Conservation (phyloP, 192 early-diverging fungal species). For the Pilaira anomala region DNA sequence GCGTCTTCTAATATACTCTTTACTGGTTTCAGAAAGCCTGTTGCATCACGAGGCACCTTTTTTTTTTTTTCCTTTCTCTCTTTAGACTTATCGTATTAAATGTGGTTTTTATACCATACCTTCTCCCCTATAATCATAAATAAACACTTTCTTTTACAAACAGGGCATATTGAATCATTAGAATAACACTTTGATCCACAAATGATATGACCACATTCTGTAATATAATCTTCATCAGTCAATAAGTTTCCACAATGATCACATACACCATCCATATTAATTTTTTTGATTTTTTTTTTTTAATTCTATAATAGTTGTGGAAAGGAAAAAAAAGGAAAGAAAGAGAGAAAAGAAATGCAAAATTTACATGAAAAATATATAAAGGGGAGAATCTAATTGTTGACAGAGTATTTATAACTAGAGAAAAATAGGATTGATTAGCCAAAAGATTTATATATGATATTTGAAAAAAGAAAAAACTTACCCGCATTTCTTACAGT, state of each 20-base stretch:
- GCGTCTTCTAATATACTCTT: slow-evolving; percentile 12
- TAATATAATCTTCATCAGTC: slow-evolving; percentile 12
- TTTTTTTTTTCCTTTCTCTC: too few species aligned
- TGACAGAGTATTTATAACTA: slow-evolving; percentile 25
- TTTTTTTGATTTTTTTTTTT: neutral
- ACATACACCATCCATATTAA: slow-evolving; percentile 5
- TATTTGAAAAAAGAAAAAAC: slow-evolving; percentile 19
- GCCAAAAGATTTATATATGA: neutral
- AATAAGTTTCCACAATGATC: slow-evolving; percentile 1
- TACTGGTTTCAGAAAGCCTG: neutral
- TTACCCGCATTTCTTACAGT: slow-evolving; percentile 93
- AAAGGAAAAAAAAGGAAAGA: slow-evolving; percentile 1
- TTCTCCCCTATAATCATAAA: slow-evolving; percentile 11
- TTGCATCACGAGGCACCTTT: neutral
- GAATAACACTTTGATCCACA: slow-evolving; percentile 5
- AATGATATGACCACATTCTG: slow-evolving; percentile 20
- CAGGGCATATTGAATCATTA: neutral
- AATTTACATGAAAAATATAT: neutral
- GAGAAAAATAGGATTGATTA: neutral
- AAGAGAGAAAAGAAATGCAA: neutral
- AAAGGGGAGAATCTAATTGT: slow-evolving; percentile 13
- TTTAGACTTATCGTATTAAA: too few species aligned
- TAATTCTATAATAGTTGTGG: neutral
- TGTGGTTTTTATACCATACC: too few species aligned
- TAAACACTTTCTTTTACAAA: slow-evolving; percentile 21